phyloP scores from a whole-genome alignment of 2,329 filamentous ascomycete species.

The Cytospora leucostoma region DNA sequence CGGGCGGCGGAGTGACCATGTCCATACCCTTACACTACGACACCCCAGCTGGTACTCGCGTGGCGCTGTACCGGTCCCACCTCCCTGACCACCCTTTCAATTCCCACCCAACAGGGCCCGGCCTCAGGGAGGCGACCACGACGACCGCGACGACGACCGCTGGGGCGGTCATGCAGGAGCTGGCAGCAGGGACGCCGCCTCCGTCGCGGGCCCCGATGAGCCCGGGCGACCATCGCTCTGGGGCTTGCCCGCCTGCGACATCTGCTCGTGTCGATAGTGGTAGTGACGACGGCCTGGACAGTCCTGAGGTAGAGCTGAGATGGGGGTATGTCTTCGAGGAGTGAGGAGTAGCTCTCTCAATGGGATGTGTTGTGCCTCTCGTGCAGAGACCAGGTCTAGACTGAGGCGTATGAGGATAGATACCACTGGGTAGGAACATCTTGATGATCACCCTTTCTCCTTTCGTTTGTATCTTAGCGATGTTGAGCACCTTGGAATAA shows the following conservation, averaged over 20 bases:
- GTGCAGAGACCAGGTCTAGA: neutral
- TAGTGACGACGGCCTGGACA: neutral
- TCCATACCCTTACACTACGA: neutral
- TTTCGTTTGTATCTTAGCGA: neutral
- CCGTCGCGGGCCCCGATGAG: neutral
- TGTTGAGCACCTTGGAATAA: neutral
- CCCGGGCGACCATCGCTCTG: neutral
- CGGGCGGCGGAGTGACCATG: neutral
- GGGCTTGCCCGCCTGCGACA: neutral
- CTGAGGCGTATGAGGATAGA: neutral
- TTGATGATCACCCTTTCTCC: neutral
- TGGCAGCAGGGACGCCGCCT: neutral
- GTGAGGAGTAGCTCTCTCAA: neutral
- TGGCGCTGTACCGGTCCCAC: neutral
- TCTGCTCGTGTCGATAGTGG: neutral
- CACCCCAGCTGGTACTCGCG: neutral
- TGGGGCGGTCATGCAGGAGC: neutral
- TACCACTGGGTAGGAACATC: neutral
- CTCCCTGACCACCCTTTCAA: neutral
- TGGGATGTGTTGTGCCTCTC: neutral
- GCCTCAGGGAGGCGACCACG: neutral
- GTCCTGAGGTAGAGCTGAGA: neutral
- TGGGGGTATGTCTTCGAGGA: neutral
- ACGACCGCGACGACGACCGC: neutral
- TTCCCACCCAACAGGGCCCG: neutral